Conservation (phyloP, 1,284 basidiomycete species). For the Leccinum subrobustum region DNA sequence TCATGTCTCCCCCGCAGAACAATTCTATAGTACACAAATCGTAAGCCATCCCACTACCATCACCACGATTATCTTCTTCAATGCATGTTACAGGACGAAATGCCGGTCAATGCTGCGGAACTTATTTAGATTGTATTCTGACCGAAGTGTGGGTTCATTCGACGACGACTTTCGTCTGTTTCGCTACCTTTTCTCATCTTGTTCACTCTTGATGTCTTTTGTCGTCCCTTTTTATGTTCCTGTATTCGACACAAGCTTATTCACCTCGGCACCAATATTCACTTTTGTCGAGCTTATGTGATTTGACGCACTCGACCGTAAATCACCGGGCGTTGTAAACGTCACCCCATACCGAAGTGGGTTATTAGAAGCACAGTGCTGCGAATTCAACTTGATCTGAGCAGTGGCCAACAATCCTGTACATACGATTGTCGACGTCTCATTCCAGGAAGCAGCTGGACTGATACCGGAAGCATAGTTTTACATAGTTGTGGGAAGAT, state of each 20-base stretch:
- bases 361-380: not conserved
- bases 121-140: slow-evolving; percentile 53
- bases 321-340: not conserved
- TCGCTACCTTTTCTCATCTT: not conserved
- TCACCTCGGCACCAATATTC: not conserved
- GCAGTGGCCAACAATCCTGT: not conserved
- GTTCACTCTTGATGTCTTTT: slow-evolving; percentile 19
- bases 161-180: not conserved
- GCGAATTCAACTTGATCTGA: not conserved
- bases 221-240: slow-evolving; percentile 28
- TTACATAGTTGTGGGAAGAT: not conserved
- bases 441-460: not conserved
- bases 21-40: slow-evolving; percentile 88
- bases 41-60: slow-evolving; percentile 42
- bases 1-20: slow-evolving; percentile 49
- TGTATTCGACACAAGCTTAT: slow-evolving; percentile 10
- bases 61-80: slow-evolving; percentile 6
- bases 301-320: not conserved
- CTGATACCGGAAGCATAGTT: not conserved
- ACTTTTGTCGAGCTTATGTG: no score
- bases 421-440: not conserved
- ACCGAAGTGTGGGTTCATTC: not conserved
- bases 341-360: not conserved
- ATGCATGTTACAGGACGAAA: slow-evolving; percentile 68
- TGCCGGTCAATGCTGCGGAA: slow-evolving; percentile 91